A percentile compares a stretch with the other conserved stretches of the same genome.
These are phyloP conservation scores for Verticillium tricorpus DNA, from an alignment of 2,329 filamentous ascomycete species.

Conservation along the genomic window DNA sequence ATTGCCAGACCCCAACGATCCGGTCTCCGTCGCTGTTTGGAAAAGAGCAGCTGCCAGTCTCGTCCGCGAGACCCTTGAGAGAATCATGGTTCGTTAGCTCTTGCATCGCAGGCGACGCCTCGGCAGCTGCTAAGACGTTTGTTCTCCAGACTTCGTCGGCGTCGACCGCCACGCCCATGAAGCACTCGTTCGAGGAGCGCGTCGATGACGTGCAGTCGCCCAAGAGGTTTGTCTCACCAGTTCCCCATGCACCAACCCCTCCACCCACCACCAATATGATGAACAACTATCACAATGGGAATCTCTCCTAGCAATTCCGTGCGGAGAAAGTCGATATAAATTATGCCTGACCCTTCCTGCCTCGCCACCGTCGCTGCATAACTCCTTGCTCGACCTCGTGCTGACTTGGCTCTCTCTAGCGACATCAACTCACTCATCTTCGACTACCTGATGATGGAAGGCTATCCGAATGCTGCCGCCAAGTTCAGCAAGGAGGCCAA, in stretches of 20 bases:
- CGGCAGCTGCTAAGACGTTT: conserved; percentile 12
- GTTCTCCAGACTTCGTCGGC: conserved; percentile 60
- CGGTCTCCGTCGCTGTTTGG: conserved; percentile 13
- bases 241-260: conserved; percentile 9
- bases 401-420: conserved; percentile 42
- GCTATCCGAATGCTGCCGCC: conserved; percentile 86
- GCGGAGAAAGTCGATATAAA: conserved; percentile 79
- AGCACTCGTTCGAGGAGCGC: conserved; percentile 73
- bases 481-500: conserved; percentile 95
- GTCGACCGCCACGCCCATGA: conserved; percentile 66
- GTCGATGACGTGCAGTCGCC: conserved; percentile 80
- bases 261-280: conserved; percentile 49
- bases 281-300: conserved; percentile 94
- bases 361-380: not conserved
- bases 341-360: conserved; percentile 53
- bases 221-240: conserved; percentile 70
- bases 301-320: conserved; percentile 97
- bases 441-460: conserved; percentile 94
- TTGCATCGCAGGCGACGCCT: not conserved
- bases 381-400: not conserved
- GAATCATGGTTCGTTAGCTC: conserved; percentile 15
- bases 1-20: conserved; percentile 14
- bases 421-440: conserved; percentile 94
- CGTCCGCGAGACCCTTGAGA: conserved; percentile 14
- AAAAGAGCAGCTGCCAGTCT: conserved; percentile 14